Evolutionary conservation across 2,329 filamentous ascomycete species (phyloP).

Genomic region (Ophiocordyceps camponoti-rufipedis): DNA sequence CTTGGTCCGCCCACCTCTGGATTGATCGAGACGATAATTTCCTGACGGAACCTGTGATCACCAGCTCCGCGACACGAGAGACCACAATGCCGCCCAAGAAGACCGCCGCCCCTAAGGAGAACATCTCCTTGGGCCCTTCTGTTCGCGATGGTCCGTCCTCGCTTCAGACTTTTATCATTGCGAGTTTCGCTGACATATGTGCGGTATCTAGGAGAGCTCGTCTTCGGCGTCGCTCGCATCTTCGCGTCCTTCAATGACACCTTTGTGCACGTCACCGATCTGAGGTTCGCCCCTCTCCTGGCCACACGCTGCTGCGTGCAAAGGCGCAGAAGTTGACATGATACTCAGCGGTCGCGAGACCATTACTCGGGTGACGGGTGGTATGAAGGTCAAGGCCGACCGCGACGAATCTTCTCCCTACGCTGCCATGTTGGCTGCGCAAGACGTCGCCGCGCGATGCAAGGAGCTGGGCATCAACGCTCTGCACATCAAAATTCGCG

Average conservation of each 20-base stretch:
- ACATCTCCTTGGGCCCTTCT: constrained; percentile 94
- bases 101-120: constrained; percentile 76
- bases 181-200: background rate
- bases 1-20: constrained; percentile 7
- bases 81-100: constrained; percentile 72
- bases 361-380: constrained; percentile 98
- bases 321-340: constrained; percentile 1
- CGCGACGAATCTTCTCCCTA: constrained; percentile 99
- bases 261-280: constrained; percentile 99
- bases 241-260: constrained; percentile 86
- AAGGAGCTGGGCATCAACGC: constrained; percentile 63
- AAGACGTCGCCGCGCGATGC: constrained; percentile 84
- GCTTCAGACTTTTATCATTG: background rate
- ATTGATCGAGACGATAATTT: constrained; percentile 10
- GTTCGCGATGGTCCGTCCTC: constrained; percentile 67
- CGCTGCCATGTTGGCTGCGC: constrained; percentile 99
- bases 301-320: background rate
- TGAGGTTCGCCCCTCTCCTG: constrained; percentile 43
- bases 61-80: constrained; percentile 16
- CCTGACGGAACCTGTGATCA: constrained; percentile 11
- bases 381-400: constrained; percentile 99
- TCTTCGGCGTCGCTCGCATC: constrained; percentile 96
- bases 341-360: constrained; percentile 86
- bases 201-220: constrained; percentile 60
- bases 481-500: constrained; percentile 99